Evolutionary conservation across 768 basidiomycete species (phyloP), one percentile per base, ranked within the genome.

Genomic region (Hygrophoropsis aurantiaca): DNA sequence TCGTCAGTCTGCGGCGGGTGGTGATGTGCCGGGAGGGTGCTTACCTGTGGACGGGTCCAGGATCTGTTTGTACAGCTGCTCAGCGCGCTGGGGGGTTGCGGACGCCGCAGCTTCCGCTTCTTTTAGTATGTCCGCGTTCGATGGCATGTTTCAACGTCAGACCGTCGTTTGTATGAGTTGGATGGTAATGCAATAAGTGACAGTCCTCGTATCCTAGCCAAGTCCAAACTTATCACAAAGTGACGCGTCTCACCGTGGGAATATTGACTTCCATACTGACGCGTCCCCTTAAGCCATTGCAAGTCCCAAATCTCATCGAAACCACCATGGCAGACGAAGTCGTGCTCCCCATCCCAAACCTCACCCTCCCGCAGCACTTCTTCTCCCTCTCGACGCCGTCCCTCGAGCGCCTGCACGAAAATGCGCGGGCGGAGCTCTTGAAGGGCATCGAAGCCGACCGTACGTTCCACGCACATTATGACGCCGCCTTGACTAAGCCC

Each of bases 271-370:
- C 19, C n/a, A 45, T 23, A 60, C 62, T 67, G 64, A 65, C 67
- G 67, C 67, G 67, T 68, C 67, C 57, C 53, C 51, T 56, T 27
- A 11, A n/a, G 43, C 4, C 24, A 11, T n/a, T n/a, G n/a, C n/a
- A n/a, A n/a, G n/a, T n/a, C n/a, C n/a, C n/a, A n/a, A n/a, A n/a
- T 16, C 30, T 32, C 16, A 43, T 39, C 20, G 27, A 38, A 35
- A 27, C 48, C 25, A 47, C 52, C 47, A 93, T 94, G 90, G 79
- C 90, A 44, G 89, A 95, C 66, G 90, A 94, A 53, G 70, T 80
- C 11, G 82, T 94, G 2, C 77, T 90, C 32, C 91, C 91, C 0
- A 86, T 90, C 51, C 94, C 94, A 19, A 94, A 97, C 62, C 82
- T 94, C 46, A 71, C 75, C 10, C 77, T 95, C 15, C 78, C 94